Base-by-base conservation (phyloP, 768 basidiomycete genomes). In the Fibroporia radiculosa region DNA sequence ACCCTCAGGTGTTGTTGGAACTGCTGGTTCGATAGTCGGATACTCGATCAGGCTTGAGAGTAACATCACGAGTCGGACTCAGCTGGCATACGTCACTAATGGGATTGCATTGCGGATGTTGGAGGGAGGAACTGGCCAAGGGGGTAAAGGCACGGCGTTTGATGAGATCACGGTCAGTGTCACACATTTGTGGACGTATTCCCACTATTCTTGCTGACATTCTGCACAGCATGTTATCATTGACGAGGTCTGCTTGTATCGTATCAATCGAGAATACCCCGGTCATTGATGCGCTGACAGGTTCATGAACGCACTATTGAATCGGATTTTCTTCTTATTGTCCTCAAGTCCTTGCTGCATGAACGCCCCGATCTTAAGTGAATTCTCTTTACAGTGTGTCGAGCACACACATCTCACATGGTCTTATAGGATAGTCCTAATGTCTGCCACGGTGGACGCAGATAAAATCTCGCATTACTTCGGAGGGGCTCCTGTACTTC, bases 301-400 rank as follows among this genome's bases (percentile, higher is more conserved):
- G 90, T 96, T 37, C 95, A 99, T 56, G 95, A 99, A 67, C 82
- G 95, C 18, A 90, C 84, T 6, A 96, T 99, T 53, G 95, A 99
- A 59, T 93, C 91, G 0, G 95, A 98, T 62, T 99, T 99, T 66
- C 74, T 99, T 25, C 70, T 99, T 25, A 91, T 97, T 52, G 90
- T 97, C 4, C 72, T 99, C 42, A 92, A 90, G 63, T 82, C 86
- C 13, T 66, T 98, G 26, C 63, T 96, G 41, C 65, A 73, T 44
- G 77, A 83, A 50, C 75, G 89, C 20, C 75, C 82, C 39, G 82
- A 95, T 54, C 69, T 99, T n/a, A 93, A 88, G 92, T 86, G 51
- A 47, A 70, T 60, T 18, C 36, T 16, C 14, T 13, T n/a, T 18
- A 31, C 24, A 32, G 2, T 27, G 16, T 50, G 33, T 34, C 38